phyloP scores from a whole-genome alignment of 2,329 filamentous ascomycete genomes.

The Didymosphaeria variabile region DNA sequence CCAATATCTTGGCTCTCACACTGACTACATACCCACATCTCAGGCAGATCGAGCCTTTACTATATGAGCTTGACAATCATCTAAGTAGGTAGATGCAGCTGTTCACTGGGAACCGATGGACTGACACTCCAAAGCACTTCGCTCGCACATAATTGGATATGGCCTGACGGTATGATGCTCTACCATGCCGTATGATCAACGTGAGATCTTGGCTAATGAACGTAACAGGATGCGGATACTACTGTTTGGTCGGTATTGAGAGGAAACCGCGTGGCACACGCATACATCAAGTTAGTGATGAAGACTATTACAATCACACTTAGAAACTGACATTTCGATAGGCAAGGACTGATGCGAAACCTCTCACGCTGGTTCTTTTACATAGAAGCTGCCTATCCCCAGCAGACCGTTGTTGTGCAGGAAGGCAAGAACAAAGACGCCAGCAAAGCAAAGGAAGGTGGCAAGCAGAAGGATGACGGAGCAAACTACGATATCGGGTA shows the following conservation, averaged over 20 bases:
- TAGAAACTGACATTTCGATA: no score
- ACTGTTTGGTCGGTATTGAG: conserved; percentile 71
- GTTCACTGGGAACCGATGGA: no score
- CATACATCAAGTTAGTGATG: conserved; percentile 68
- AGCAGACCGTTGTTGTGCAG: conserved; percentile 75
- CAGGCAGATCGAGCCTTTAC: conserved; percentile 78
- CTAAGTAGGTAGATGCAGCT: conserved; percentile 57
- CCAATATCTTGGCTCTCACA: no score
- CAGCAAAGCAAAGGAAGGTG: conserved; percentile 48
- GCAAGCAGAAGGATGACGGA: conserved; percentile 77
- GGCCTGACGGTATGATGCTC: conserved; percentile 60
- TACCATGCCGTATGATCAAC: no score
- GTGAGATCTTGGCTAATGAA: no score
- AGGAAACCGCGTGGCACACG: conserved; percentile 82
- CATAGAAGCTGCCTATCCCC: conserved; percentile 81
- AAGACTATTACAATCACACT: no score
- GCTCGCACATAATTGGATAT: conserved; percentile 87
- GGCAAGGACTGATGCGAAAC: conserved; percentile 77
- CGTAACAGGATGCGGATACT: conserved; percentile 69
- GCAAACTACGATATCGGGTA: conserved; percentile 83
- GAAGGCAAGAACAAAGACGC: conserved; percentile 41
- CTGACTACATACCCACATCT: no score
- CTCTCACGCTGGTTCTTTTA: conserved; percentile 87
- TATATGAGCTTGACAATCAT: conserved; percentile 84
- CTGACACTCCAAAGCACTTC: conserved; percentile 59